A percentile compares a stretch with the other conserved stretches of the same genome.
These are phyloP conservation scores for Entomortierella lignicola DNA, from an alignment of 192 early-diverging fungal species.

Conservation along the genomic window DNA sequence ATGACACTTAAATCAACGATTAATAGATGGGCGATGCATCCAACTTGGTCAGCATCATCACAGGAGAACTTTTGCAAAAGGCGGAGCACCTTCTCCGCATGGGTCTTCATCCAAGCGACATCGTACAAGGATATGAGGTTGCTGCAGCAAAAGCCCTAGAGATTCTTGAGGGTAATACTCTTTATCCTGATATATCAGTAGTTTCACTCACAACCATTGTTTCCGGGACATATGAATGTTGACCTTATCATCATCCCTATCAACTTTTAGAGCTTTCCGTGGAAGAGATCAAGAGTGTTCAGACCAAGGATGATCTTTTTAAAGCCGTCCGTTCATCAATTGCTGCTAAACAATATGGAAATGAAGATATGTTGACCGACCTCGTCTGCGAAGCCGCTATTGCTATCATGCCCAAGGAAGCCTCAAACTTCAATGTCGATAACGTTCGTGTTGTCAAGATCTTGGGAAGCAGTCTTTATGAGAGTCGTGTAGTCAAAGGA, in stretches of 20 bases:
- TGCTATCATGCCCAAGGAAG: constrained; percentile 91
- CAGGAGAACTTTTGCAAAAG: constrained; percentile 93
- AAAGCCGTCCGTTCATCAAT: constrained; percentile 86
- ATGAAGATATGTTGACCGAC: constrained; percentile 86
- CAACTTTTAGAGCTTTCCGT: constrained; percentile 66
- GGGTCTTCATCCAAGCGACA: constrained; percentile 95
- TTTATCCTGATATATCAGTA: background rate
- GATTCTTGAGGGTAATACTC: constrained; percentile 78
- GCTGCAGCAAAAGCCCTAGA: constrained; percentile 85
- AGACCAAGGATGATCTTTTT: constrained; percentile 68
- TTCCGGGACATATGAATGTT: background rate
- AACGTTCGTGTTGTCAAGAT: constrained; percentile 97
- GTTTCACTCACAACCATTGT: background rate
- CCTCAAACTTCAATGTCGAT: constrained; percentile 93
- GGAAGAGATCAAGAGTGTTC: constrained; percentile 68
- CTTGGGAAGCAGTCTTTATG: constrained; percentile 89
- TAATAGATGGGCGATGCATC: constrained; percentile 91
- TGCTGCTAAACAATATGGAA: constrained; percentile 94
- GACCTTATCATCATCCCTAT: background rate
- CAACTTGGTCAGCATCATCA: constrained; percentile 95
- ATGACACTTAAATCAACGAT: background rate
- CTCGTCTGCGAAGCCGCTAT: constrained; percentile 88
- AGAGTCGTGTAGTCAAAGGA: constrained; percentile 90
- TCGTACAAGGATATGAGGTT: constrained; percentile 94
- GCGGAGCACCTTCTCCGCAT: constrained; percentile 93